Evolutionary conservation across 2,329 filamentous ascomycete genomes (phyloP).

Genomic region (Nothophoma quercina): DNA sequence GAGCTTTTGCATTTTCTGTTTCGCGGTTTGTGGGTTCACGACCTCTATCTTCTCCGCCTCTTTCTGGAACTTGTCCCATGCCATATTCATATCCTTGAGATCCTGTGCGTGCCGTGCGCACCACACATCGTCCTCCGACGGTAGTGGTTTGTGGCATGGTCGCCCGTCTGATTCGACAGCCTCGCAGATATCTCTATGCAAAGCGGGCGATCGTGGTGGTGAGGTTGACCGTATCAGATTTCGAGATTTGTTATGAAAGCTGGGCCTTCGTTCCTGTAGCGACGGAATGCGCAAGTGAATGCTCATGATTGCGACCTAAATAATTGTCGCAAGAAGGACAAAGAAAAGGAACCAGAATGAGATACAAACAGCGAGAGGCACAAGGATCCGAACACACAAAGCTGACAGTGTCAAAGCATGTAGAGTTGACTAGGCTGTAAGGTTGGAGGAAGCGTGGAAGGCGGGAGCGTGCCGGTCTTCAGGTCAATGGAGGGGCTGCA

Average conservation of each 20-base stretch:
- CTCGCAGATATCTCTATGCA: slow-evolving; percentile 23
- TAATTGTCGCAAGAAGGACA: neutral
- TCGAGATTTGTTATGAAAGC: slow-evolving; percentile 19
- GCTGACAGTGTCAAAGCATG: slow-evolving; percentile 1
- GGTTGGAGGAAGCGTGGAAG: neutral
- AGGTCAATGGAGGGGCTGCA: slow-evolving; percentile 4
- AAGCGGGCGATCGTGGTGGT: slow-evolving; percentile 29
- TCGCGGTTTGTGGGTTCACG: slow-evolving; percentile 17
- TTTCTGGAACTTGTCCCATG: slow-evolving; percentile 25
- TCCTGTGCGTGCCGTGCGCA: slow-evolving; percentile 30
- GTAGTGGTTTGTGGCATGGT: slow-evolving; percentile 23
- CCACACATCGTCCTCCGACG: slow-evolving; percentile 15
- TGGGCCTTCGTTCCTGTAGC: slow-evolving; percentile 11
- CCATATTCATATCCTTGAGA: slow-evolving; percentile 22
- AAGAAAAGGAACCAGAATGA: neutral
- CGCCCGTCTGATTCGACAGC: slow-evolving; percentile 34
- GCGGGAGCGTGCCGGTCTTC: neutral
- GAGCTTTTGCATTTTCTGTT: slow-evolving; percentile 35
- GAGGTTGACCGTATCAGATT: slow-evolving; percentile 16
- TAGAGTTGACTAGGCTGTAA: neutral
- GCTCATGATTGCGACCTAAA: slow-evolving; percentile 5
- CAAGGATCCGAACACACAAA: neutral
- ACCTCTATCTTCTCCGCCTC: slow-evolving; percentile 32
- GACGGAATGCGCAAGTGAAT: slow-evolving; percentile 15
- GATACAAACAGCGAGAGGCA: neutral